A percentile compares a stretch with the other conserved stretches of the same genome.
phyloP scores from a whole-genome alignment of 2,329 filamentous ascomycete species.

The Fusarium anguioides region DNA sequence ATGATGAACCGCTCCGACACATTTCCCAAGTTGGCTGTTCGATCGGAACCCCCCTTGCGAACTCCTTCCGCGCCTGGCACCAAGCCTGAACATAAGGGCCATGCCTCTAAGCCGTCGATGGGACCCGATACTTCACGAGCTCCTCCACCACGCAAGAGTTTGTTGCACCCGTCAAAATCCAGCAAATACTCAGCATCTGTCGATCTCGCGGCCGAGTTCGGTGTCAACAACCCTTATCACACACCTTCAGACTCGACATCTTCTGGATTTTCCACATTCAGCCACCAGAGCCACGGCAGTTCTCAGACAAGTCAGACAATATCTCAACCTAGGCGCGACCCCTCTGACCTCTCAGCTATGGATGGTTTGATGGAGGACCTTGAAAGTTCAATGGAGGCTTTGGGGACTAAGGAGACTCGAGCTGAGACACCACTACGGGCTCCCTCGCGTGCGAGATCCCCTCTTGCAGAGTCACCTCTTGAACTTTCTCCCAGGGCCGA shows the following conservation, averaged over 20 bases:
- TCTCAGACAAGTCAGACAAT: constrained; percentile 63
- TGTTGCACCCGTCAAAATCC: constrained; percentile 57
- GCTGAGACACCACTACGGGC: constrained; percentile 50
- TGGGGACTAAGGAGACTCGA: constrained; percentile 46
- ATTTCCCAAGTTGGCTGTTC: constrained; percentile 58
- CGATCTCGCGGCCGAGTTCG: constrained; percentile 70
- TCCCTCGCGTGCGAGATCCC: constrained; percentile 40
- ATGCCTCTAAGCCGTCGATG: constrained; percentile 55
- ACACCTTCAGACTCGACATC: constrained; percentile 72
- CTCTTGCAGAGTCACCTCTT: constrained; percentile 46
- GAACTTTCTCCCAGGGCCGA: constrained; percentile 37
- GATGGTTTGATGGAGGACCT: constrained; percentile 67
- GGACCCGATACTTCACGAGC: constrained; percentile 62
- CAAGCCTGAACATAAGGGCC: constrained; percentile 53
- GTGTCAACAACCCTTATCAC: constrained; percentile 72
- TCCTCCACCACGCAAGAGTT: constrained; percentile 64
- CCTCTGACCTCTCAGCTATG: constrained; percentile 59
- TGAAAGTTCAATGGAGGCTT: constrained; percentile 60
- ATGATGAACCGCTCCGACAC: constrained; percentile 62
- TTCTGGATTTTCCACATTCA: constrained; percentile 71
- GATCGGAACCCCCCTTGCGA: constrained; percentile 54
- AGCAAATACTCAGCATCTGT: constrained; percentile 56
- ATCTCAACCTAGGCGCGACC: constrained; percentile 51
- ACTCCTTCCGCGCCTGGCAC: constrained; percentile 61
- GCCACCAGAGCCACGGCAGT: constrained; percentile 68